Percentiles rank a stretch among this genome's conserved stretches.
Evolutionary conservation across 2,329 filamentous ascomycete genomes (phyloP).

Genomic region (Oidium heveae): DNA sequence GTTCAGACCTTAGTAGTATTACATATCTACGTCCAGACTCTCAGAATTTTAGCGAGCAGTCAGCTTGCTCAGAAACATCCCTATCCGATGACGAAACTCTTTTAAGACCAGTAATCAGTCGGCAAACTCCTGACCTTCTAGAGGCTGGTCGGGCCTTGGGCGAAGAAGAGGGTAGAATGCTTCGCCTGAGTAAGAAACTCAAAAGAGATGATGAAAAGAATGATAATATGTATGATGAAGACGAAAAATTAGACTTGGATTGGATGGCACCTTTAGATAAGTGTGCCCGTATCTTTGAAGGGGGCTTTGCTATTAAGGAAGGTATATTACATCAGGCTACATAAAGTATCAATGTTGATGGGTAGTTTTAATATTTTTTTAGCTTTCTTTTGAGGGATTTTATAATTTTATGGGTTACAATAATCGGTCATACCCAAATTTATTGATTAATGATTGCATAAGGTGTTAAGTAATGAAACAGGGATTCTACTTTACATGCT

Average conservation of each 20-base stretch:
- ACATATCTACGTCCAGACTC: slow-evolving; percentile 4
- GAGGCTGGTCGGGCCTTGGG: slow-evolving; percentile 37
- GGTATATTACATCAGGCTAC: no score
- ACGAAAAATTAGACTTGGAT: neutral
- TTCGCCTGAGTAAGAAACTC: slow-evolving; percentile 40
- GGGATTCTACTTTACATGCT: no score
- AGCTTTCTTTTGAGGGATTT: no score
- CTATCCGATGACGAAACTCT: slow-evolving; percentile 17
- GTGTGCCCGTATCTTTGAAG: no score
- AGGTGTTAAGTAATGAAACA: no score
- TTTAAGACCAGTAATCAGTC: slow-evolving; percentile 21
- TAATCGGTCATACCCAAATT: no score
- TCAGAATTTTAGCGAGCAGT: slow-evolving; percentile 3
- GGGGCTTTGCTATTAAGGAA: no score
- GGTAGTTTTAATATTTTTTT: no score
- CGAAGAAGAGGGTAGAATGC: slow-evolving; percentile 44
- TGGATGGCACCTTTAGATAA: neutral
- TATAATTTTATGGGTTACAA: no score
- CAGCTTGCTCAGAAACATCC: slow-evolving; percentile 7
- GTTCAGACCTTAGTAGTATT: slow-evolving; percentile 14
- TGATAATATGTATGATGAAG: neutral
- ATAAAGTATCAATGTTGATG: no score
- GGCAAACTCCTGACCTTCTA: slow-evolving; percentile 40
- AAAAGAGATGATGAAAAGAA: slow-evolving; percentile 27
- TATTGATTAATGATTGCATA: no score